A percentile compares a stretch with the other conserved stretches of the same genome.
Evolutionary conservation across 345 rosid species (phyloP).

Genomic region (Sisymbrium altissimum): DNA sequence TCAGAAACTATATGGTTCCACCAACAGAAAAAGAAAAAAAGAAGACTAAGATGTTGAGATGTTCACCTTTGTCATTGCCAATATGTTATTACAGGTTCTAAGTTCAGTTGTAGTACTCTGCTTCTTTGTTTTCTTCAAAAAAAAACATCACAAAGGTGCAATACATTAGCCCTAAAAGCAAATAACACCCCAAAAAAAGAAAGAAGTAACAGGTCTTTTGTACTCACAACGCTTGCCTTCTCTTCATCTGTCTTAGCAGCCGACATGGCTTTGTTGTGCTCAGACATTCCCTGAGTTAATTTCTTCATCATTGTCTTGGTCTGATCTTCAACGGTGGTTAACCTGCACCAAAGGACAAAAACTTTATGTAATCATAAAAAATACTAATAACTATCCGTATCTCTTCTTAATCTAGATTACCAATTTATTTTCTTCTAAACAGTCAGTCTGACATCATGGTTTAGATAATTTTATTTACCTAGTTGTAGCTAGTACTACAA

Average conservation of each 20-base stretch:
- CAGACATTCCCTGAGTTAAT: conserved; percentile 92
- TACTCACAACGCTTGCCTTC: conserved; percentile 72
- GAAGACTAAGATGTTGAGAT: background rate
- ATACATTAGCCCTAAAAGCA: background rate
- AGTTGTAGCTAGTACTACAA: conserved; percentile 1
- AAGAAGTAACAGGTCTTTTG: conserved; percentile 3
- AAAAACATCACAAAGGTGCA: background rate
- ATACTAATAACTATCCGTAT: background rate
- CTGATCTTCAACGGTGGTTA: conserved; percentile 78
- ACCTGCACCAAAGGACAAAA: conserved; percentile 42
- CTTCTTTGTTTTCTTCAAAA: conserved; percentile 75
- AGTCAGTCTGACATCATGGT: background rate
- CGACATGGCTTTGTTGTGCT: conserved; percentile 94
- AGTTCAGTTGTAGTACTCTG: conserved; percentile 85
- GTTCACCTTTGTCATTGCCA: conserved; percentile 92
- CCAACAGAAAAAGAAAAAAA: background rate
- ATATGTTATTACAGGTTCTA: conserved; percentile 92
- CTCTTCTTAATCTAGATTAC: background rate
- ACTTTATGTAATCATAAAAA: background rate
- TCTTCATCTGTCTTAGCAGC: conserved; percentile 94
- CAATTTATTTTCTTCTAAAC: background rate
- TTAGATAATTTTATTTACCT: background rate
- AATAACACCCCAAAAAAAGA: background rate
- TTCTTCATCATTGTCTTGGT: conserved; percentile 92
- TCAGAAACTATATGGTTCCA: background rate